Conservation (phyloP, 2,329 filamentous ascomycete species). For the Cylindrodendrum hubeiense region DNA sequence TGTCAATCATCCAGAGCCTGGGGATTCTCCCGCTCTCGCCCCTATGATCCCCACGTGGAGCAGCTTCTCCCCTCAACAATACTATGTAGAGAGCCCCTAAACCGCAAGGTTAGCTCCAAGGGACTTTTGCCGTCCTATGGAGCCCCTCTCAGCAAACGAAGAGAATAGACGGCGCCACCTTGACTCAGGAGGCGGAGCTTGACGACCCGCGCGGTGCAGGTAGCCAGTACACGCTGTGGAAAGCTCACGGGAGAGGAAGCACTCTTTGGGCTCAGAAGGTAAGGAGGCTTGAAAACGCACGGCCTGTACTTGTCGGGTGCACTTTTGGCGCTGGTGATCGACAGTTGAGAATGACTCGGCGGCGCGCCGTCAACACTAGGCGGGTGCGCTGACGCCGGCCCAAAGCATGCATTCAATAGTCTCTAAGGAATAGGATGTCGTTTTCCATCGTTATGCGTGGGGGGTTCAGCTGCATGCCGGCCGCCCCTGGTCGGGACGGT, state of each 20-base stretch:
- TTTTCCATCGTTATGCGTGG: constrained; percentile 32
- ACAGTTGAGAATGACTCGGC: constrained; percentile 20
- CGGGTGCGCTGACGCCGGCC: constrained; percentile 5
- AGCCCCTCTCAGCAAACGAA: constrained; percentile 4
- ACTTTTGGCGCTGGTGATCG: constrained; percentile 19
- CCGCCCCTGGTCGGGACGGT: constrained; percentile 29
- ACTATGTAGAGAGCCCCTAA: neutral
- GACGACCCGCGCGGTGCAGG: neutral
- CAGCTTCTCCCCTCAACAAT: neutral
- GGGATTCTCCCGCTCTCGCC: neutral
- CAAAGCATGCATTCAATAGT: neutral
- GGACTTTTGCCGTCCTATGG: constrained; percentile 20
- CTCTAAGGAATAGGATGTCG: neutral
- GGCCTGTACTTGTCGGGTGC: constrained; percentile 1
- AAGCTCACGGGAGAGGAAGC: no score
- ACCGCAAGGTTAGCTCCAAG: neutral
- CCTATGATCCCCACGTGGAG: neutral
- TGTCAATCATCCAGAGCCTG: neutral
- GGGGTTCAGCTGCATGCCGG: neutral
- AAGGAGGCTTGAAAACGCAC: constrained; percentile 12
- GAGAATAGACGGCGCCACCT: neutral
- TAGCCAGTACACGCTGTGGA: no score
- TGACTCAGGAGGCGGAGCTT: constrained; percentile 6
- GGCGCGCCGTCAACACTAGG: neutral
- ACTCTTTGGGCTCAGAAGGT: no score